phyloP scores from a whole-genome alignment of 2,329 filamentous ascomycete genomes.

The Coccinonectria pachysandricola region DNA sequence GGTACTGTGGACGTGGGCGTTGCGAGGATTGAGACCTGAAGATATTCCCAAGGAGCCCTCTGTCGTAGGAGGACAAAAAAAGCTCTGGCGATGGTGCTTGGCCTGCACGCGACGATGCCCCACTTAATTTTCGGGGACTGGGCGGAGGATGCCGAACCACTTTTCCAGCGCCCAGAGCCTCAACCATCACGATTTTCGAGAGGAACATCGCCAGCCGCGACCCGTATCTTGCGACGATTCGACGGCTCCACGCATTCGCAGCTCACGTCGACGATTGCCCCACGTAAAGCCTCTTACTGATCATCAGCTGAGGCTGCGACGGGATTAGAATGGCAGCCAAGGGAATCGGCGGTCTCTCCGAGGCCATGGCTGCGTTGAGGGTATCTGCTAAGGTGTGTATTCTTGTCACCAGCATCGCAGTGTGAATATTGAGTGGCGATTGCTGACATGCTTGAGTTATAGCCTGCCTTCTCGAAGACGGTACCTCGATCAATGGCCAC shows the following conservation, averaged over 20 bases:
- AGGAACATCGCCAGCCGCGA: conserved; percentile 5
- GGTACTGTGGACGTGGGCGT: conserved; percentile 6
- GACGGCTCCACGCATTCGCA: too few species aligned
- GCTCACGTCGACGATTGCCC: too few species aligned
- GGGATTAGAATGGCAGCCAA: conserved; percentile 39
- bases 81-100: conserved; percentile 18
- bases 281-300: too few species aligned
- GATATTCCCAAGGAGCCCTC: conserved; percentile 3
- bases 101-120: conserved; percentile 9
- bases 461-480: too few species aligned
- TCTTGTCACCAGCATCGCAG: not conserved
- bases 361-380: conserved; percentile 41
- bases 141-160: conserved; percentile 19
- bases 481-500: conserved; percentile 48
- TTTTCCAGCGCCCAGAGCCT: too few species aligned
- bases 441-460: too few species aligned
- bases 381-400: conserved; percentile 31
- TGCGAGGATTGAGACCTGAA: not conserved
- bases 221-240: not conserved
- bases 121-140: conserved; percentile 20
- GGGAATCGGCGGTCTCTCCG: conserved; percentile 38
- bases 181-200: conserved; percentile 18
- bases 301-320: too few species aligned
- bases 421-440: conserved; percentile 6
- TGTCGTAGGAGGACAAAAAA: conserved; percentile 15